phyloP scores from a whole-genome alignment of 345 rosid genomes.

The Lenwebbia sp. region DNA sequence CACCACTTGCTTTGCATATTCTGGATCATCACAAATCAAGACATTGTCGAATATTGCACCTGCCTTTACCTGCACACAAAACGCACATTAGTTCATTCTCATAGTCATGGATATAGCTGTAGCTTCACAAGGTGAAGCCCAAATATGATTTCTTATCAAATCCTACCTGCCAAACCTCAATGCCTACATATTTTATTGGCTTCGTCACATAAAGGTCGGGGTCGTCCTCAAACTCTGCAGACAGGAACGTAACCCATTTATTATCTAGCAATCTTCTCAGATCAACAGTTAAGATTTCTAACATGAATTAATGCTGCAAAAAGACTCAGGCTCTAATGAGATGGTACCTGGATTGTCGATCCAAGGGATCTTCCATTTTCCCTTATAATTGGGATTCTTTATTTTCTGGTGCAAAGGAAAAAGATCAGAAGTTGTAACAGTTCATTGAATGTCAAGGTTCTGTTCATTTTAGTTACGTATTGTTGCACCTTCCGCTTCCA shows the following conservation, averaged over 20 bases:
- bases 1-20: conserved; percentile 71
- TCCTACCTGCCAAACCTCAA: conserved; percentile 95
- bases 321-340: neutral
- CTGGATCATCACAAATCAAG: conserved; percentile 80
- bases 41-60: conserved; percentile 86
- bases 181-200: conserved; percentile 76
- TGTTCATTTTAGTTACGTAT: neutral
- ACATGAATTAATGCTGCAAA: neutral
- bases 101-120: neutral
- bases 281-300: neutral
- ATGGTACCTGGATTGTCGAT: conserved; percentile 78
- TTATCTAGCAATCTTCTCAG: neutral
- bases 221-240: conserved; percentile 92
- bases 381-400: conserved; percentile 91
- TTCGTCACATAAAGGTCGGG: conserved; percentile 87
- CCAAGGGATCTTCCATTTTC: conserved; percentile 89
- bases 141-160: neutral
- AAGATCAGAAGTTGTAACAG: neutral
- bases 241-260: neutral
- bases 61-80: conserved; percentile 64
- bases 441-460: neutral
- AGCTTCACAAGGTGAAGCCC: neutral
- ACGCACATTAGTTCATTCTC: neutral
- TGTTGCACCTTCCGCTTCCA: conserved; percentile 62
- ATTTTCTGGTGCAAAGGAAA: conserved; percentile 38